phyloP scores from a whole-genome alignment of 805 yeast species.

The Kuraishia piskuri region DNA sequence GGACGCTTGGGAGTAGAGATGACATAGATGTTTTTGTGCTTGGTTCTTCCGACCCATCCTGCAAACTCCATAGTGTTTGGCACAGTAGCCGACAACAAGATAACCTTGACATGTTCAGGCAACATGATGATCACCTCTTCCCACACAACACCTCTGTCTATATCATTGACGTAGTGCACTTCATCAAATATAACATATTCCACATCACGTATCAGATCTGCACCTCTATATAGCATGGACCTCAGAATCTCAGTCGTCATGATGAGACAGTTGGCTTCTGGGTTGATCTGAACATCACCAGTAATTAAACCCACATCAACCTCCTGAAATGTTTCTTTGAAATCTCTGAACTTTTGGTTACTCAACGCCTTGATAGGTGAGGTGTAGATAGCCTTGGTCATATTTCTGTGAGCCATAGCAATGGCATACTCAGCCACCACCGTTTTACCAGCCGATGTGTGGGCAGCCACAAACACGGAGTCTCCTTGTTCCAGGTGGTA shows the following conservation, averaged over 20 bases:
- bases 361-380: conserved; percentile 91
- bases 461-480: conserved; percentile 98
- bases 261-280: conserved; percentile 91
- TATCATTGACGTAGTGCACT: conserved; percentile 95
- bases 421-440: conserved; percentile 98
- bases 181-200: conserved; percentile 97
- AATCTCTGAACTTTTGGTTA: conserved; percentile 85
- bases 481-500: conserved; percentile 96
- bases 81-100: conserved; percentile 90
- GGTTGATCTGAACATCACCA: conserved; percentile 96
- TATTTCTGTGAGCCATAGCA: conserved; percentile 90
- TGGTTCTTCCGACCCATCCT: conserved; percentile 96
- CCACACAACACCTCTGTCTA: conserved; percentile 98
- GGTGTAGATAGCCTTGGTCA: conserved; percentile 95
- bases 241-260: conserved; percentile 97
- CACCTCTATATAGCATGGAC: conserved; percentile 93
- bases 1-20: conserved; percentile 96
- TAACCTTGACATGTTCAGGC: conserved; percentile 92
- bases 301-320: conserved; percentile 90
- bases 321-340: conserved; percentile 69
- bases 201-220: conserved; percentile 92
- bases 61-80: conserved; percentile 99
- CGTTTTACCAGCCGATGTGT: conserved; percentile 97
- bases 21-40: conserved; percentile 91
- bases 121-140: conserved; percentile 97